phyloP scores from a whole-genome alignment of 1,139 yeast species.

The Suhomyces kunorum region DNA sequence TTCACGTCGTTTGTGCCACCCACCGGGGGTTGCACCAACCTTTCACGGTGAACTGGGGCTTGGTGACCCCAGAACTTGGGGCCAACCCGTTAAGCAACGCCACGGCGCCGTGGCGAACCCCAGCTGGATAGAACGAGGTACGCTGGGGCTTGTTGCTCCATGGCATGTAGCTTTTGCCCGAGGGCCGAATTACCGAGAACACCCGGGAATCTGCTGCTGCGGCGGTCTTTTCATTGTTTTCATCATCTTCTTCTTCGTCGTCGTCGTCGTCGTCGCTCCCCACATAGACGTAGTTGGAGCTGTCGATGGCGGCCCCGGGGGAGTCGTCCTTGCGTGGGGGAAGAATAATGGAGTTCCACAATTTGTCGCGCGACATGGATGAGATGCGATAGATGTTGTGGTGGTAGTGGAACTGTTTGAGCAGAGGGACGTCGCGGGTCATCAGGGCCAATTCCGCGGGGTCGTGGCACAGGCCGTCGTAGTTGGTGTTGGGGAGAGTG shows the following conservation, averaged over 20 bases:
- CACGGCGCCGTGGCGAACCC: slow-evolving; percentile 28
- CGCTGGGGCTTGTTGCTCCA: slow-evolving; percentile 30
- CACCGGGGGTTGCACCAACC: slow-evolving; percentile 57
- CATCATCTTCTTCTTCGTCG: too few relatives aligned
- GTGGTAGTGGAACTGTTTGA: slow-evolving; percentile 29
- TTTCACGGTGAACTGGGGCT: slow-evolving; percentile 51
- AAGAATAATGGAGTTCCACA: slow-evolving; percentile 52
- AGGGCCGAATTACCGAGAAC: slow-evolving; percentile 12
- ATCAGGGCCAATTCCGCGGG: slow-evolving; percentile 12
- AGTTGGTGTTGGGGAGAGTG: slow-evolving; percentile 31
- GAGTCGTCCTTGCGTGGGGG: slow-evolving; percentile 46
- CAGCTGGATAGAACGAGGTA: slow-evolving; percentile 37
- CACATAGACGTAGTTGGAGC: slow-evolving; percentile 23
- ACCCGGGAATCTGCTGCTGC: too few relatives aligned
- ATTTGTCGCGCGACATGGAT: slow-evolving; percentile 42
- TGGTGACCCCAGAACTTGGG: slow-evolving; percentile 43
- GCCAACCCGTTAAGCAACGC: slow-evolving; percentile 33
- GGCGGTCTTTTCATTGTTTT: too few relatives aligned
- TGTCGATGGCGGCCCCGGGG: slow-evolving; percentile 29
- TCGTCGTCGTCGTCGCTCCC: slow-evolving; percentile 16
- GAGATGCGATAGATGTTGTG: slow-evolving; percentile 37
- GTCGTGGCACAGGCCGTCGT: slow-evolving; percentile 30
- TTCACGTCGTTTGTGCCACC: too few relatives aligned
- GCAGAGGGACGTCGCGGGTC: slow-evolving; percentile 21
- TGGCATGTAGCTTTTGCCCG: slow-evolving; percentile 31